Conservation (phyloP, 495 filamentous ascomycete species). For the Podospora conica region DNA sequence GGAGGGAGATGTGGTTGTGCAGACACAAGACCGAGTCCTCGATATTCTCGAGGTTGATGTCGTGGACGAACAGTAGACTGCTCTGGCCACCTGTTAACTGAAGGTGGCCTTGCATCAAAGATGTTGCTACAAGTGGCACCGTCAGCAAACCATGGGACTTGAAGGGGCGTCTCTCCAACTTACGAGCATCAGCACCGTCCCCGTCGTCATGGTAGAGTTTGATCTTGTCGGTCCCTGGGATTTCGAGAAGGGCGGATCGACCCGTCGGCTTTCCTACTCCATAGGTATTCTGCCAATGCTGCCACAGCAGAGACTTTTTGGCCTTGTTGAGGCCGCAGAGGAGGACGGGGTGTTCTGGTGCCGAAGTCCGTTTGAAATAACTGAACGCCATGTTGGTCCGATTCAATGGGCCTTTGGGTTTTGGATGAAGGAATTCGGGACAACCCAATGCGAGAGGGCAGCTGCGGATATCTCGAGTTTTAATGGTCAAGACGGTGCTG, state of each 20-base stretch:
- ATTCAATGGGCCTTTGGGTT: neutral
- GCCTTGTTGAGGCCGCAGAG: neutral
- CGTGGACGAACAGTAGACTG: conserved; percentile 2
- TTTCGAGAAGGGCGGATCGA: neutral
- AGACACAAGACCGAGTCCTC: neutral
- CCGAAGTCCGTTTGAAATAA: neutral
- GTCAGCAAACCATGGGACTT: too few species aligned
- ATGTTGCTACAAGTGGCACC: neutral
- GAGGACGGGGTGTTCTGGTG: neutral
- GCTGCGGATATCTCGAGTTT: neutral
- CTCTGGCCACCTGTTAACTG: neutral
- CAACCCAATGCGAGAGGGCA: neutral
- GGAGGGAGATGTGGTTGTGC: neutral
- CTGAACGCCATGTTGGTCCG: neutral
- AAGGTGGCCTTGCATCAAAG: neutral
- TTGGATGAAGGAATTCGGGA: neutral
- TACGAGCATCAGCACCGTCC: neutral
- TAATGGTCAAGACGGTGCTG: neutral
- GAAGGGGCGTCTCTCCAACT: too few species aligned
- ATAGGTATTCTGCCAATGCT: neutral
- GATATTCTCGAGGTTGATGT: neutral
- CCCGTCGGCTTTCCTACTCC: neutral
- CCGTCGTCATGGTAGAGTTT: neutral
- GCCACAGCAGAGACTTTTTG: neutral
- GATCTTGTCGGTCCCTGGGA: neutral